A percentile compares a stretch with the other conserved stretches of the same genome.
phyloP scores from a whole-genome alignment of 371 early-diverging fungal species.

The Rhizopus stolonifer region DNA sequence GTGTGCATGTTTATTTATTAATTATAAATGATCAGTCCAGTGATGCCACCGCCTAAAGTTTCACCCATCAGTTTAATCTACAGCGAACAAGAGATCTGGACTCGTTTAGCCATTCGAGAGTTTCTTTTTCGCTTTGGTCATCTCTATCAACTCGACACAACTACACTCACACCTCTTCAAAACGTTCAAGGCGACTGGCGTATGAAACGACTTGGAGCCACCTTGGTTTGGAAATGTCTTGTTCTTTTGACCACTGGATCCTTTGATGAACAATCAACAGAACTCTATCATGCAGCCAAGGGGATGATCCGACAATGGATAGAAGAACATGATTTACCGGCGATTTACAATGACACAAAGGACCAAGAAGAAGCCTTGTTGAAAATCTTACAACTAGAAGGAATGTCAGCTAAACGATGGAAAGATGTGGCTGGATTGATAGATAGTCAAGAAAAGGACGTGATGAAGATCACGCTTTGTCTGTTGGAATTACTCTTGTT shows the following conservation, averaged over 20 bases:
- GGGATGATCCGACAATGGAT: slow-evolving; percentile 22
- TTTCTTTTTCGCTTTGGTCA: slow-evolving; percentile 43
- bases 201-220: slow-evolving; percentile 26
- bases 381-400: slow-evolving; percentile 19
- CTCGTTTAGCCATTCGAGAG: slow-evolving; percentile 46
- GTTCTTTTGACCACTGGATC: slow-evolving; percentile 2
- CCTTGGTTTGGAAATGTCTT: slow-evolving; percentile 21
- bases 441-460: slow-evolving; percentile 14
- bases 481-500: slow-evolving; percentile 25
- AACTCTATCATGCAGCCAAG: slow-evolving; percentile 2
- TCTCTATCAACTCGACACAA: slow-evolving; percentile 27
- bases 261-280: slow-evolving; percentile 3
- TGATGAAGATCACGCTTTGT: slow-evolving; percentile 24
- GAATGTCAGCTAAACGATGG: slow-evolving; percentile 33
- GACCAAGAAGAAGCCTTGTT: slow-evolving; percentile 15
- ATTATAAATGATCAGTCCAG: background rate
- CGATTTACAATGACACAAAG: slow-evolving; percentile 6
- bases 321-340: slow-evolving; percentile 13
- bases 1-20: background rate
- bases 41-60: slow-evolving; percentile 25
- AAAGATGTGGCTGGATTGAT: slow-evolving; percentile 29
- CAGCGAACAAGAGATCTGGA: slow-evolving; percentile 43
- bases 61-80: slow-evolving; percentile 24
- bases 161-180: slow-evolving; percentile 25
- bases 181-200: slow-evolving; percentile 49